These are phyloP conservation scores for Aspergillus puulaauensis DNA, from an alignment of 2,329 filamentous ascomycete species.

Conservation along the genomic window DNA sequence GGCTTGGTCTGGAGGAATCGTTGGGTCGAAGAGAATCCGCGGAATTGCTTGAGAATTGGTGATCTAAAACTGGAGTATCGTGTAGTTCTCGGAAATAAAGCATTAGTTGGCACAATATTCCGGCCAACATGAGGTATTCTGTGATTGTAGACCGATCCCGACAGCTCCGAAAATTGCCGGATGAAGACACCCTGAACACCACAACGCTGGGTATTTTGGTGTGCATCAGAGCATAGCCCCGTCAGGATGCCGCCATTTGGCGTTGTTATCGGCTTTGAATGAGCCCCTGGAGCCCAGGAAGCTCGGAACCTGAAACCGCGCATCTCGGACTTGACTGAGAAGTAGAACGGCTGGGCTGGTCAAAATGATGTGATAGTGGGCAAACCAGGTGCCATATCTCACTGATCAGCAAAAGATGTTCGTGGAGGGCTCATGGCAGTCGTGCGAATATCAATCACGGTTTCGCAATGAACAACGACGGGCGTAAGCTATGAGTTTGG, in stretches of 20 bases:
- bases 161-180: slow-evolving; percentile 25
- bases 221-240: slow-evolving; percentile 18
- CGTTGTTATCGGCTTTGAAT: slow-evolving; percentile 25
- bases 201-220: not conserved
- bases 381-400: slow-evolving; percentile 34
- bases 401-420: slow-evolving; percentile 12
- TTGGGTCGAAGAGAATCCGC: slow-evolving; percentile 28
- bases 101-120: slow-evolving; percentile 14
- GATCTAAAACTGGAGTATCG: not conserved
- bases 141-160: slow-evolving; percentile 21
- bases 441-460: slow-evolving; percentile 2
- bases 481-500: not conserved
- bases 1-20: slow-evolving; percentile 28
- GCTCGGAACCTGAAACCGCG: slow-evolving; percentile 42
- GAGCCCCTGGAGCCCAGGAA: slow-evolving; percentile 33
- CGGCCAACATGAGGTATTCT: slow-evolving; percentile 16
- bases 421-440: slow-evolving; percentile 20
- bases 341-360: slow-evolving; percentile 21
- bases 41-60: slow-evolving; percentile 7
- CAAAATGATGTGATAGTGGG: slow-evolving; percentile 25
- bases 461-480: slow-evolving; percentile 1
- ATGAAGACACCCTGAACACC: slow-evolving; percentile 12
- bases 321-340: slow-evolving; percentile 33
- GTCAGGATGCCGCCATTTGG: slow-evolving; percentile 17
- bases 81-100: slow-evolving; percentile 16